These are phyloP conservation scores for Penicillium sp. DNA, from an alignment of 2,329 filamentous ascomycete species.

Conservation along the genomic window DNA sequence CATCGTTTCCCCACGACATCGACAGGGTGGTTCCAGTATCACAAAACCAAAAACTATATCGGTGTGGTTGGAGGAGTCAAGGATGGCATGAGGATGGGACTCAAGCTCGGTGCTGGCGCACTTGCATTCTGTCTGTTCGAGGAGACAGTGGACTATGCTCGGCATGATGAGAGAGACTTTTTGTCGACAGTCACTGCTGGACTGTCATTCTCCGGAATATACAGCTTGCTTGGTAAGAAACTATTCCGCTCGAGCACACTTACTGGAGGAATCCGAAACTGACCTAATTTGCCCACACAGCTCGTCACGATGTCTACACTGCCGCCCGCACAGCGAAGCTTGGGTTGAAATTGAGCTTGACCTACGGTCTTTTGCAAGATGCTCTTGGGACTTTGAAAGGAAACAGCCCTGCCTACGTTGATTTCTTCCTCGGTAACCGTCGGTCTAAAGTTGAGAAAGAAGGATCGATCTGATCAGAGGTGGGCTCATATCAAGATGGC, in stretches of 20 bases:
- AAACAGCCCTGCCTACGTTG: slow-evolving; percentile 70
- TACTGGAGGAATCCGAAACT: slow-evolving; percentile 3
- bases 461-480: slow-evolving; percentile 13
- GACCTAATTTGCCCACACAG: slow-evolving; percentile 42
- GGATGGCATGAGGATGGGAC: slow-evolving; percentile 74
- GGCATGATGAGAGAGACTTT: slow-evolving; percentile 64
- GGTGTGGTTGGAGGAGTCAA: slow-evolving; percentile 72
- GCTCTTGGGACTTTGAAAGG: slow-evolving; percentile 65
- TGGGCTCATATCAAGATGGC: not conserved
- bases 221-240: slow-evolving; percentile 76
- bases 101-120: slow-evolving; percentile 68
- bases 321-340: slow-evolving; percentile 75
- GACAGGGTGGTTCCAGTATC: slow-evolving; percentile 95
- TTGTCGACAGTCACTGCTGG: slow-evolving; percentile 79
- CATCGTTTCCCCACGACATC: slow-evolving; percentile 83
- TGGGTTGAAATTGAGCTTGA: slow-evolving; percentile 73
- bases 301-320: slow-evolving; percentile 74
- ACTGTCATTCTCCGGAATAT: slow-evolving; percentile 77
- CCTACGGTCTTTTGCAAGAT: slow-evolving; percentile 81
- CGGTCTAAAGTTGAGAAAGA: slow-evolving; percentile 20
- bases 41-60: slow-evolving; percentile 96
- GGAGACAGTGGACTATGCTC: slow-evolving; percentile 72
- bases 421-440: slow-evolving; percentile 57
- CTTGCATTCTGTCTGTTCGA: slow-evolving; percentile 77
- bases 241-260: not conserved